A percentile compares a stretch with the other conserved stretches of the same genome.
Evolutionary conservation across 257 asterid genomes (phyloP).

Genomic region (Gentiana dahurica): DNA sequence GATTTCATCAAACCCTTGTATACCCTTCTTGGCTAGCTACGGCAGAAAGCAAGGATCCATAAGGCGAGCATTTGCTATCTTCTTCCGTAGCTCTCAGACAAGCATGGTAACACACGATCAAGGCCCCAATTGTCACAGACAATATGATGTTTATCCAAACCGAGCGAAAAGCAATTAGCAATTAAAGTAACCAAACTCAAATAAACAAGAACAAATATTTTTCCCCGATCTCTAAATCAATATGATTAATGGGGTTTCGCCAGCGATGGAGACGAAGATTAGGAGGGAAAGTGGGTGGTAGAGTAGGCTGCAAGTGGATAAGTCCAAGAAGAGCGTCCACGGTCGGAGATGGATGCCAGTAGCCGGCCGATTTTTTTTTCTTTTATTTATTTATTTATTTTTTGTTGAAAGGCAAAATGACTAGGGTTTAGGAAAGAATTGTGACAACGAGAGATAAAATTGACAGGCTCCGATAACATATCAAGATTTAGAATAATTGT

Average conservation of each 20-base stretch:
- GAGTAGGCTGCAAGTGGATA: slow-evolving; percentile 45
- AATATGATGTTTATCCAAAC: slow-evolving; percentile 49
- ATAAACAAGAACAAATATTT: slow-evolving; percentile 30
- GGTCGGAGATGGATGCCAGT: slow-evolving; percentile 44
- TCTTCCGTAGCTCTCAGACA: slow-evolving; percentile 77
- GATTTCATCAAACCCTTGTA: slow-evolving; percentile 42
- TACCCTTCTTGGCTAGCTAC: slow-evolving; percentile 75
- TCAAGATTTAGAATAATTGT: no score
- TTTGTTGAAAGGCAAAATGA: no score
- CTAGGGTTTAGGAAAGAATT: no score
- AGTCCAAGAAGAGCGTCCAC: slow-evolving; percentile 52
- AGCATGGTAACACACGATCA: slow-evolving; percentile 48
- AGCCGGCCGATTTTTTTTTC: slow-evolving; percentile 3
- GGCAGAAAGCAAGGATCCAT: slow-evolving; percentile 68
- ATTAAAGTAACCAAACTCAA: slow-evolving; percentile 38
- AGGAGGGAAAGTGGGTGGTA: slow-evolving; percentile 52
- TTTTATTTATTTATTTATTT: no score
- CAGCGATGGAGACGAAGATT: slow-evolving; percentile 41
- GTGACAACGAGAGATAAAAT: no score
- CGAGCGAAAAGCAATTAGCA: slow-evolving; percentile 39
- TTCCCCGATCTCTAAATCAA: slow-evolving; percentile 46
- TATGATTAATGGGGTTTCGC: slow-evolving; percentile 45
- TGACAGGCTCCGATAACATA: no score
- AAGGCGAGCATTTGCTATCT: slow-evolving; percentile 61
- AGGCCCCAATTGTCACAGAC: slow-evolving; percentile 37